Evolutionary conservation across 345 rosid genomes (phyloP).

Genomic region (Pistacia integerrima): DNA sequence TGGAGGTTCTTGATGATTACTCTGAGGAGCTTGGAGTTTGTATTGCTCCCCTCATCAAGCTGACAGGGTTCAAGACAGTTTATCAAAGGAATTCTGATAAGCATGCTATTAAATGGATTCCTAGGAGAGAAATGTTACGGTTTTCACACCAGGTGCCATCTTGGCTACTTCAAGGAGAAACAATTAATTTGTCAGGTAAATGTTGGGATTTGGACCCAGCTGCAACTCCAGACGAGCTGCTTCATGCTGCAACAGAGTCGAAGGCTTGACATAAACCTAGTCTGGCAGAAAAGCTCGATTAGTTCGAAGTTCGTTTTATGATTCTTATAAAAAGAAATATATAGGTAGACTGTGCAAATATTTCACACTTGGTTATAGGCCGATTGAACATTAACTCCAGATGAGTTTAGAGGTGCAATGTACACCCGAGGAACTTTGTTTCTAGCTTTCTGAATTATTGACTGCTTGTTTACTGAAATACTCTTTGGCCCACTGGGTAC

Average conservation of each 20-base stretch:
- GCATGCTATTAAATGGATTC: constrained; percentile 79
- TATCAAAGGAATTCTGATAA: constrained; percentile 60
- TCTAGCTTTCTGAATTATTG: constrained; percentile 37
- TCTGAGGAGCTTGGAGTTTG: constrained; percentile 92
- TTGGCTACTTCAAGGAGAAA: constrained; percentile 72
- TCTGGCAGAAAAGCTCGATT: constrained; percentile 26
- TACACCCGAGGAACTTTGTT: constrained; percentile 26
- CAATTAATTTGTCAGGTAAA: constrained; percentile 57
- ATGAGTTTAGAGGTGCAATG: constrained; percentile 45
- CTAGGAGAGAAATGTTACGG: constrained; percentile 86
- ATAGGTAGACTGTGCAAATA: constrained; percentile 70
- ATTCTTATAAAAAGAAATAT: constrained; percentile 48
- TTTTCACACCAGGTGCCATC: constrained; percentile 95
- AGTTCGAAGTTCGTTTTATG: constrained; percentile 38
- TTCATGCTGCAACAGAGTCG: constrained; percentile 49
- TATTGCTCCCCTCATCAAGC: constrained; percentile 69
- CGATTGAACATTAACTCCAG: constrained; percentile 46
- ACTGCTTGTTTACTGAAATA: constrained; percentile 27
- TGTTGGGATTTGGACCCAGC: constrained; percentile 99
- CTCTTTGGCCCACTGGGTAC: constrained; percentile 11
- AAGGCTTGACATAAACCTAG: constrained; percentile 35
- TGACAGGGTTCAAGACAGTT: constrained; percentile 86
- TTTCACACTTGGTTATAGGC: constrained; percentile 48
- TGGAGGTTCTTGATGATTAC: constrained; percentile 89
- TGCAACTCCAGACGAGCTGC: constrained; percentile 95